phyloP scores from a whole-genome alignment of 805 yeast species.

The Brettanomyces custersianus region DNA sequence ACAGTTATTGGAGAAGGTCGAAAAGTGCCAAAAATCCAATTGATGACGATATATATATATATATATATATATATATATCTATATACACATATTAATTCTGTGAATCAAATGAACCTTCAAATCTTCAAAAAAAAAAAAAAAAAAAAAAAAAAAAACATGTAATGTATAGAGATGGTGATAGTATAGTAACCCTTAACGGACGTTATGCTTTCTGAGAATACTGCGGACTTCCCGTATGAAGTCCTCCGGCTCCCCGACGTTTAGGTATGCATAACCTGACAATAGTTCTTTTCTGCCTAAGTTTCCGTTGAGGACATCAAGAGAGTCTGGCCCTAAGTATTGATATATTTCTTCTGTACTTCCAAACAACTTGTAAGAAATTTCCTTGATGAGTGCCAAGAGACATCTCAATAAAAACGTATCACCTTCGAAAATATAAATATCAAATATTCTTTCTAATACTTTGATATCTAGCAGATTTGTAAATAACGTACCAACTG shows the following conservation, averaged over 20 bases:
- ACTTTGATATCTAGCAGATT: conserved; percentile 37
- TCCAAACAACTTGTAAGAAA: conserved; percentile 46
- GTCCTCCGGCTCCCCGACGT: conserved; percentile 41
- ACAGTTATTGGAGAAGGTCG: conserved; percentile 31
- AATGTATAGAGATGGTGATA: no score
- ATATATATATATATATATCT: no score
- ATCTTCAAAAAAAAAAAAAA: no score
- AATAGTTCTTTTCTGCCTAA: conserved; percentile 2
- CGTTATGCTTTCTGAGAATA: conserved; percentile 24
- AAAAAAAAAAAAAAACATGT: no score
- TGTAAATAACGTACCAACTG: conserved; percentile 38
- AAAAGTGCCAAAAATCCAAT: conserved; percentile 14
- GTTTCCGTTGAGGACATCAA: conserved; percentile 16
- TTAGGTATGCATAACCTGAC: conserved; percentile 26
- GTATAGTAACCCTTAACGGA: no score
- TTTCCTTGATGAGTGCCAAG: conserved; percentile 40
- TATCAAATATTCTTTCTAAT: conserved; percentile 43
- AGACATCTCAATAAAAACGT: conserved; percentile 41
- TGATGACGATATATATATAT: no score
- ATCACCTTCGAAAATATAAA: conserved; percentile 55
- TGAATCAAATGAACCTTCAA: no score
- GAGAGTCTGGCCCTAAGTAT: conserved; percentile 29
- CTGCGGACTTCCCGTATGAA: conserved; percentile 35
- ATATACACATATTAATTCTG: no score
- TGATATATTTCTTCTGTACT: conserved; percentile 35